Evolutionary conservation across 2,329 filamentous ascomycete species (phyloP).

Genomic region (Trichoderma afroharzianum): DNA sequence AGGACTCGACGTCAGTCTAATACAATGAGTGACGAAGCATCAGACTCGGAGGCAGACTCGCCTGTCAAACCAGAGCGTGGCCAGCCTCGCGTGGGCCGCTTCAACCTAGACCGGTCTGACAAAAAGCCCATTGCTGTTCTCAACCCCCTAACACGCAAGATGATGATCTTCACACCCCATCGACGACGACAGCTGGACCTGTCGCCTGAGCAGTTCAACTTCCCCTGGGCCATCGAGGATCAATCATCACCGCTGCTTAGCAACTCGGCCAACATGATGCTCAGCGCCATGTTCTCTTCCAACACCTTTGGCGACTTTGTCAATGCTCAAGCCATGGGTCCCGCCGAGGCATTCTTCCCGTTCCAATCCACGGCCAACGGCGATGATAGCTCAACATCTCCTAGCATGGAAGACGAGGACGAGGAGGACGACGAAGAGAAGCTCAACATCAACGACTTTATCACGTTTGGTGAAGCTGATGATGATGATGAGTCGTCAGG

Average conservation of each 20-base stretch:
- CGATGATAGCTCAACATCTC: constrained; percentile 43
- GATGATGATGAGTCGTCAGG: constrained; percentile 56
- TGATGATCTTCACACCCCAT: constrained; percentile 61
- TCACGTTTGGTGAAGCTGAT: constrained; percentile 60
- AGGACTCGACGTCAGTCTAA: constrained; percentile 43
- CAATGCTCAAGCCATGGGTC: constrained; percentile 65
- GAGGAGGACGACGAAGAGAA: constrained; percentile 55
- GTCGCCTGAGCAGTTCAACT: constrained; percentile 53
- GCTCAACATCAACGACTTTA: constrained; percentile 68
- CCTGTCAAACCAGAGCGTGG: constrained; percentile 47
- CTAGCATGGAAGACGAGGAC: constrained; percentile 47
- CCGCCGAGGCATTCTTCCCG: constrained; percentile 72
- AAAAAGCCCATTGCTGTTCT: constrained; percentile 58
- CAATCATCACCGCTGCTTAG: constrained; percentile 56
- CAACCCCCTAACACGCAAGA: constrained; percentile 55
- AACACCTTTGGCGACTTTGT: constrained; percentile 55
- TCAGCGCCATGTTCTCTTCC: constrained; percentile 64
- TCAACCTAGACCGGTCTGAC: constrained; percentile 51
- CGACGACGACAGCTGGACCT: constrained; percentile 47
- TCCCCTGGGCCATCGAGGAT: constrained; percentile 42
- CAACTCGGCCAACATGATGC: constrained; percentile 72
- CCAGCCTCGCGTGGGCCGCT: constrained; percentile 52
- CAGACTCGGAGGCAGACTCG: constrained; percentile 49
- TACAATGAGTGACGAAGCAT: constrained; percentile 36
- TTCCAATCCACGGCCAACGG: constrained; percentile 58